Conservation (phyloP, 306 rosid species). For the Vicia faba region DNA sequence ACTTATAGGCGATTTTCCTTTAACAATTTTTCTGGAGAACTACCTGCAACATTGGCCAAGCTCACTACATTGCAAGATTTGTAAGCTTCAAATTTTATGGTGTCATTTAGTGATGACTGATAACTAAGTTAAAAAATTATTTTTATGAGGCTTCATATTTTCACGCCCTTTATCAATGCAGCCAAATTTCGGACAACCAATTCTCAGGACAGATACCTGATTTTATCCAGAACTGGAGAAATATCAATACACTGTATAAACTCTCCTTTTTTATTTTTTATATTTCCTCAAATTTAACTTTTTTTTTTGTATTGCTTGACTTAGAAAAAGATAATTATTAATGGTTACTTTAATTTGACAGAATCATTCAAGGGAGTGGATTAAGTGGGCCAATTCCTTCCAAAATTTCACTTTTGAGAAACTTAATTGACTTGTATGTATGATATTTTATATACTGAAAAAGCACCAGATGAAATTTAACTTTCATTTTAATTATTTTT, state of each 20-base stretch:
- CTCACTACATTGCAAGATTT: slow-evolving; percentile 52
- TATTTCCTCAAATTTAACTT: background rate
- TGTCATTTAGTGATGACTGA: background rate
- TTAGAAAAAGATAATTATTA: background rate
- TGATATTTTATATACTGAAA: background rate
- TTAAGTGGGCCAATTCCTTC: slow-evolving; percentile 78
- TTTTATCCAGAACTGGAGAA: slow-evolving; percentile 62
- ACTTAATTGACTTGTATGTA: slow-evolving; percentile 62
- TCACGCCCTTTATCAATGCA: slow-evolving; percentile 29
- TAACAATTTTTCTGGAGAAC: slow-evolving; percentile 64
- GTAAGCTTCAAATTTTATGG: slow-evolving; percentile 47
- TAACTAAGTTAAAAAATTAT: background rate
- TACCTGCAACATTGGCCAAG: slow-evolving; percentile 55
- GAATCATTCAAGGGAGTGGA: slow-evolving; percentile 72
- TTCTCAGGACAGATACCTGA: slow-evolving; percentile 68
- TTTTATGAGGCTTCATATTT: background rate
- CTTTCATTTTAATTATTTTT: background rate
- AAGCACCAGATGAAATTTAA: background rate
- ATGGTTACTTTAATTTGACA: slow-evolving; percentile 34
- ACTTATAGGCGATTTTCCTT: slow-evolving; percentile 50
- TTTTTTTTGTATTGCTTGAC: background rate
- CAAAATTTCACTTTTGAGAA: slow-evolving; percentile 45
- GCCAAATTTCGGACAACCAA: slow-evolving; percentile 54
- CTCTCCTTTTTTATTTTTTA: background rate
- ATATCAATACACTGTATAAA: slow-evolving; percentile 48